phyloP scores from a whole-genome alignment of 305 asterid genomes.

The Plantago coronopus region DNA sequence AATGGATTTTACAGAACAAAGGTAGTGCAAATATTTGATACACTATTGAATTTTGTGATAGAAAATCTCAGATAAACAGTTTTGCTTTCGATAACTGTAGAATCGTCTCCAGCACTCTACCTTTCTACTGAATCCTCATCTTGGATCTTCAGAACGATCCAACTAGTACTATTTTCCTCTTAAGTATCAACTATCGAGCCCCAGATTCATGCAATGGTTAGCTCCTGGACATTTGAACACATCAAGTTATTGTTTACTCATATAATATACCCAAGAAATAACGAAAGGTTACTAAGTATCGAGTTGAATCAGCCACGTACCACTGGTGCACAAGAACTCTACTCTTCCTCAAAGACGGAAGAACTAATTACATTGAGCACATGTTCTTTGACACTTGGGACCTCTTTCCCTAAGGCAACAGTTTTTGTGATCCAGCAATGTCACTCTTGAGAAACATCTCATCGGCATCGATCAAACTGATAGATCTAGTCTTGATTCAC shows the following conservation, averaged over 20 bases:
- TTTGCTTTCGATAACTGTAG: no score
- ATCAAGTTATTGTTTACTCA: background rate
- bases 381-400: conserved; percentile 34
- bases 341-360: conserved; percentile 40
- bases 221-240: background rate
- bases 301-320: conserved; percentile 36
- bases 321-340: conserved; percentile 64
- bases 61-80: background rate
- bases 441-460: conserved; percentile 61
- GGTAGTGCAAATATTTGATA: no score
- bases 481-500: conserved; percentile 46
- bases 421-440: conserved; percentile 49
- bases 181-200: no score
- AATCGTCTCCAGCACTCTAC: no score
- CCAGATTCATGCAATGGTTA: no score
- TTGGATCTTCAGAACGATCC: background rate
- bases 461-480: conserved; percentile 54
- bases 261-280: background rate
- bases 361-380: conserved; percentile 44
- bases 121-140: background rate
- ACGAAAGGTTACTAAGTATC: background rate
- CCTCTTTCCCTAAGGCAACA: conserved; percentile 44
- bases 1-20: no score
- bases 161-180: background rate
- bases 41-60: no score